Base-by-base conservation (phyloP, 345 rosid species). In the Gossypium anomalum region DNA sequence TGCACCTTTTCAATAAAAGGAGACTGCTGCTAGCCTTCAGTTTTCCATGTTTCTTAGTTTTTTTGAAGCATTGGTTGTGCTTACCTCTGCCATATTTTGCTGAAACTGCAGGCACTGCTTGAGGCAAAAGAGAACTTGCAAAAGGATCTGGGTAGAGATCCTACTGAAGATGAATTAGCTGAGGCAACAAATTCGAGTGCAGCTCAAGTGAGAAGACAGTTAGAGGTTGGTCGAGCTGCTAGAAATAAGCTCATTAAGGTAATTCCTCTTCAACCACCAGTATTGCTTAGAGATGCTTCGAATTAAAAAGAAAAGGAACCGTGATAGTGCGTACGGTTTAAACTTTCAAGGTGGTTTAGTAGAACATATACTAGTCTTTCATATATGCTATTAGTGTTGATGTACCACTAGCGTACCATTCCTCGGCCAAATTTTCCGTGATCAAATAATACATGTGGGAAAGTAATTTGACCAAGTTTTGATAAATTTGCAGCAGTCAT, bases 171-270 rank as follows among this genome's bases (percentile, higher is more conserved):
- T 62, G 96, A 93, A 74, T 78, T 93, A 82, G 96, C 91, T n/a
- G 75, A 66, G 45, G 92, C 87, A 49, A 81, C 83, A 52, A 86
- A 83, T 53, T 77, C 83, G 86, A 81, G 53, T 2, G 79, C 73
- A 19, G 78, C 78, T 72, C 83, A 88, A 79, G 86, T 92, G 44
- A 87, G 87, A 65, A 88, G 55, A 79, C 80, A 83, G 65, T 55
- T 88, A 52, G 93, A 83, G 75, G 82, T 88, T 8, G 99, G 98
- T 78, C 84, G 81, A 80, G 97, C 98, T 47, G 97, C 98, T 65
- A 87, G 97, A 76, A 93, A 80, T 85, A 95, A 93, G 85, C 98
- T 95, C 65, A 90, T 95, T 51, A 93, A 91, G 90, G 99, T 89
- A 78, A 77, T 77, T 57, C 51, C 20, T 56, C 10, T 49, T 68